phyloP scores from a whole-genome alignment of 371 early-diverging fungal species.

The Mucor racemosus region DNA sequence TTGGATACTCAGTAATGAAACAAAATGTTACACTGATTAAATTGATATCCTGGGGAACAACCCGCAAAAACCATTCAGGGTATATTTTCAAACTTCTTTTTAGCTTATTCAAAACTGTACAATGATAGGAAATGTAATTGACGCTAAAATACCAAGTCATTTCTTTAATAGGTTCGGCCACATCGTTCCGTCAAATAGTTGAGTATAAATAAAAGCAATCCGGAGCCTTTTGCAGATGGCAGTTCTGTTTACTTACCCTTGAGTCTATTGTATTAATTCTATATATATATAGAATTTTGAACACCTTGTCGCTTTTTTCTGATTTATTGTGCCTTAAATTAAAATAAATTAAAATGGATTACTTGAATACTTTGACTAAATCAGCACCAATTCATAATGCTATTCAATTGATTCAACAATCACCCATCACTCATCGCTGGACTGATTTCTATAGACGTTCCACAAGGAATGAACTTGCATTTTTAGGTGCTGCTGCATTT shows the following conservation, averaged over 20 bases:
- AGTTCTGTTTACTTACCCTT: constrained; percentile 2
- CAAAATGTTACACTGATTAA: background rate
- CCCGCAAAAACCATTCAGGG: background rate
- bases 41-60: background rate
- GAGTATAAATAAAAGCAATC: background rate
- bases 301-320: background rate
- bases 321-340: background rate
- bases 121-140: background rate
- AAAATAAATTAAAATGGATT: background rate
- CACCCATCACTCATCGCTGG: constrained; percentile 9
- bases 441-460: constrained; percentile 29
- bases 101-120: background rate
- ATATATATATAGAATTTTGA: background rate
- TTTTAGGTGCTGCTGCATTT: constrained; percentile 36
- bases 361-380: background rate
- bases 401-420: constrained; percentile 10
- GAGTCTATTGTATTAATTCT: background rate
- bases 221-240: constrained; percentile 10
- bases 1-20: background rate
- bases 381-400: constrained; percentile 23
- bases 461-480: constrained; percentile 29
- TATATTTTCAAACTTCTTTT: background rate
- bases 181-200: background rate
- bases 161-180: background rate
- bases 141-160: background rate